Base-by-base conservation (phyloP, 2,329 filamentous ascomycete genomes). In the Fusarium equiseti region DNA sequence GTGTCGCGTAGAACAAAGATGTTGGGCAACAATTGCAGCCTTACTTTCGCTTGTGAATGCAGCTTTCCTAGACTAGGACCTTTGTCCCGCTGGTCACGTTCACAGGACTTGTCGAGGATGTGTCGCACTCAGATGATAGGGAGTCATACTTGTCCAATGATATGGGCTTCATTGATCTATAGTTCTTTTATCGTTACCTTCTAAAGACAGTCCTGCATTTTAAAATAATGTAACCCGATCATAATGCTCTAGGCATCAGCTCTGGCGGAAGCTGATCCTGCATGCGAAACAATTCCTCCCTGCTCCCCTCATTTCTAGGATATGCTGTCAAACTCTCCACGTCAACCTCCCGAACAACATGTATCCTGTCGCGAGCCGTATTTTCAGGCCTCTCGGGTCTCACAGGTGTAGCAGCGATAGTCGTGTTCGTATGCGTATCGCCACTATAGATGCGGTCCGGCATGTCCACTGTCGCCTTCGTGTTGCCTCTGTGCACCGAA, bases 271-370 rank as follows among this genome's bases (percentile, higher is more conserved):
- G 32, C 24, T 53, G 32, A 27, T 43, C 12, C 4, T 35, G 50
- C 35, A 27, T 42, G 9, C 20, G 16, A 22, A 43, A 73, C 3
- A 73, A 18, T 2, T 67, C 58, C 11, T 73, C 71, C 0, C 68
- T 70, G 7, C 71, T 73, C 29, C 26, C 27, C n/a, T 63, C 55
- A 15, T 66, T 42, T 2, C 43, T 22, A 0, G 49, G 38, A 51
- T 70, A 60, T 9, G 48, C 51, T 1, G 29, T 42, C 16, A 66
- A 45, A 18, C 54, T 69, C 18, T 73, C 64, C 18, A 73, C 61
- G 16, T 73, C 64, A 6, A 71, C 45, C 12, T 59, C 61, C 7
- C 67, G 63, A 2, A 64, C 51, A 1, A 73, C 65, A 8, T 48
- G 66, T 45, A 73, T 73, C 3, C 64, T 64, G 2, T 56, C 66